Conservation (phyloP, 768 basidiomycete species). For the Gelatoporia subvermispora region DNA sequence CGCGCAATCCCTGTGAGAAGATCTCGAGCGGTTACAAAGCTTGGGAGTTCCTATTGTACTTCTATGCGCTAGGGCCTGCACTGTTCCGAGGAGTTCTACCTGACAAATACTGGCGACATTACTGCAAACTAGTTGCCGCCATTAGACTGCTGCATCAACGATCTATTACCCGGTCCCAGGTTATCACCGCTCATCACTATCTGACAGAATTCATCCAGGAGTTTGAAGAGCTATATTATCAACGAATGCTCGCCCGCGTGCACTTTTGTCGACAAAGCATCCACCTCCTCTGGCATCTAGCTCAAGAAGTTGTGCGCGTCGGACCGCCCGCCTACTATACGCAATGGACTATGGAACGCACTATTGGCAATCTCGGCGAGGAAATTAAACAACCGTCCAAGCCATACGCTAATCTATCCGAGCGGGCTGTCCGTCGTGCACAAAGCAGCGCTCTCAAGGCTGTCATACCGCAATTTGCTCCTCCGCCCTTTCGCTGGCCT, state of each 20-base stretch:
- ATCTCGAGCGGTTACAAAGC: constrained; percentile 30
- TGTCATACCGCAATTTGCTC: neutral
- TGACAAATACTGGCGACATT: constrained; percentile 20
- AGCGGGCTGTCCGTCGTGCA: constrained; percentile 13
- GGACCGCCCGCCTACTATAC: constrained; percentile 11
- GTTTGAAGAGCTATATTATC: constrained; percentile 33
- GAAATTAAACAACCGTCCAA: constrained; percentile 24
- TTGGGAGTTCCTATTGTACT: constrained; percentile 18
- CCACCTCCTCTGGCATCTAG: constrained; percentile 29
- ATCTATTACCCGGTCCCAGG: constrained; percentile 7
- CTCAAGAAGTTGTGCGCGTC: constrained; percentile 16
- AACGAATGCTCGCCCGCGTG: constrained; percentile 18
- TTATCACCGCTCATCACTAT: constrained; percentile 12
- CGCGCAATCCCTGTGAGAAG: constrained; percentile 36
- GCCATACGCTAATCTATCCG: constrained; percentile 21
- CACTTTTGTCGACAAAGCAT: constrained; percentile 31
- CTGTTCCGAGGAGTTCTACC: constrained; percentile 23
- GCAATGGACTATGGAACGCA: constrained; percentile 23
- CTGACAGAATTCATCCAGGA: constrained; percentile 27
- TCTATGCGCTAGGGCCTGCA: constrained; percentile 20
- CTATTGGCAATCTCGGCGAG: constrained; percentile 22
- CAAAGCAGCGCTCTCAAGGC: constrained; percentile 20
- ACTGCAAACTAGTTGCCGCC: constrained; percentile 23
- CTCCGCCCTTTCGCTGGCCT: neutral
- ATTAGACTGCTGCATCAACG: constrained; percentile 20